Percentiles rank a stretch among this genome's conserved stretches.
Evolutionary conservation across 2,329 filamentous ascomycete species (phyloP).

Genomic region (Fusarium sambucinum): DNA sequence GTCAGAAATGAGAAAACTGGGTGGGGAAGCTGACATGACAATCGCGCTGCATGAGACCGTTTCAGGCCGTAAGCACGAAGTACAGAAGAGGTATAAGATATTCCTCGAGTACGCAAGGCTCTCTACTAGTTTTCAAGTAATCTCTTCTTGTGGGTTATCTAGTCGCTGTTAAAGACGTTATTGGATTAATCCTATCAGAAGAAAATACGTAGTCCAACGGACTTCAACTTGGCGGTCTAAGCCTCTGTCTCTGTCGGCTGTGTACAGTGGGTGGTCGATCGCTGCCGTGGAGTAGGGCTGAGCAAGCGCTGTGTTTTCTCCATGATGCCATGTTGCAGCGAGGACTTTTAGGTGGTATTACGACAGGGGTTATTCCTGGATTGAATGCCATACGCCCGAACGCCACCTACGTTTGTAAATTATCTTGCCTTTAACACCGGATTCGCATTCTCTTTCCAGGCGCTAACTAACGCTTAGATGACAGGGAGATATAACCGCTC

Average conservation of each 20-base stretch:
- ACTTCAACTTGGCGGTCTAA: slow-evolving; percentile 1
- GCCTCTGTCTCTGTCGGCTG: neutral
- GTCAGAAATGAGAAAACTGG: neutral
- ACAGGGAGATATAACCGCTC: neutral
- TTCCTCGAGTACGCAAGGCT: slow-evolving; percentile 18
- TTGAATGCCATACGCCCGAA: neutral
- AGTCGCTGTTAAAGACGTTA: neutral
- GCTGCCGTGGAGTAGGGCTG: slow-evolving; percentile 1
- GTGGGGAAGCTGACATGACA: slow-evolving; percentile 17
- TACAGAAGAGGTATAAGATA: slow-evolving; percentile 16
- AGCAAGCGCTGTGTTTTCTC: neutral
- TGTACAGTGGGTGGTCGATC: slow-evolving; percentile 4
- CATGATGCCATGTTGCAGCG: slow-evolving; percentile 2
- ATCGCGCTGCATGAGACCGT: slow-evolving; percentile 1
- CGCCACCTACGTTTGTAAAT: slow-evolving; percentile 22
- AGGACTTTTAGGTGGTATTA: neutral
- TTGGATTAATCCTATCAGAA: neutral
- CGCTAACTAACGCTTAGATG: neutral
- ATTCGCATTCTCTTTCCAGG: neutral
- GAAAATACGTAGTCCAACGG: slow-evolving; percentile 2
- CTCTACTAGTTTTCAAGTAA: slow-evolving; percentile 8
- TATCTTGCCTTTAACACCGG: neutral
- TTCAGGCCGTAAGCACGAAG: slow-evolving; percentile 17
- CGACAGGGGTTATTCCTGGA: neutral
- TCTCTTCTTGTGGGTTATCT: neutral